These are phyloP conservation scores for Sisymbrium irio DNA, from an alignment of 345 rosid genomes.

Conservation along the genomic window DNA sequence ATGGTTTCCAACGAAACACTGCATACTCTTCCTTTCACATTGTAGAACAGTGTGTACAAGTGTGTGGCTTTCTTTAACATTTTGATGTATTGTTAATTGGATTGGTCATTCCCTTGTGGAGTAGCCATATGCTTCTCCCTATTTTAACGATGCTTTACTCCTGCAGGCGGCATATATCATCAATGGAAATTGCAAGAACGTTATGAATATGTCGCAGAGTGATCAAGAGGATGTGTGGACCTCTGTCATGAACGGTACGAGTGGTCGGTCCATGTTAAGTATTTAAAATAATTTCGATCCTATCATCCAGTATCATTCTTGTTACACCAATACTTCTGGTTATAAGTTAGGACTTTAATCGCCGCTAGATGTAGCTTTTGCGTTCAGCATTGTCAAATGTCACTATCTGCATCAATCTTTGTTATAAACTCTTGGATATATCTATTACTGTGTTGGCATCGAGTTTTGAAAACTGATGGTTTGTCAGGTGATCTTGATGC, in stretches of 20 bases:
- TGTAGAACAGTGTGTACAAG: neutral
- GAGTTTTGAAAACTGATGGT: slow-evolving; percentile 8
- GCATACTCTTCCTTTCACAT: neutral
- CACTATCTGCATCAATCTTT: neutral
- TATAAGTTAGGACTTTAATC: neutral
- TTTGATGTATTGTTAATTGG: neutral
- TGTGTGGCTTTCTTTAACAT: neutral
- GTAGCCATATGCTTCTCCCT: slow-evolving; percentile 2
- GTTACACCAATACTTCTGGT: neutral
- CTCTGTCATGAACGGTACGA: slow-evolving; percentile 76
- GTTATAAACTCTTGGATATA: too few relatives aligned
- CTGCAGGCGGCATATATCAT: slow-evolving; percentile 90
- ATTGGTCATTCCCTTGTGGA: neutral
- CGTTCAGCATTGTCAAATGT: slow-evolving; percentile 13
- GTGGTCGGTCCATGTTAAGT: slow-evolving; percentile 12
- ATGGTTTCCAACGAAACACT: neutral
- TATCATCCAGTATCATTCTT: neutral
- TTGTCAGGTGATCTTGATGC: slow-evolving; percentile 76
- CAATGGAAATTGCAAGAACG: slow-evolving; percentile 93
- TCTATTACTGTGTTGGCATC: neutral
- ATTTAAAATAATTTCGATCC: neutral
- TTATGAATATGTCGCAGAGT: slow-evolving; percentile 91
- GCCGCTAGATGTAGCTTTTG: slow-evolving; percentile 1
- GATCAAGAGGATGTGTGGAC: slow-evolving; percentile 89
- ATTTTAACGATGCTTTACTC: neutral